These are phyloP conservation scores for Penicillium griseofulvum DNA, from an alignment of 2,329 filamentous ascomycete species.

Conservation along the genomic window DNA sequence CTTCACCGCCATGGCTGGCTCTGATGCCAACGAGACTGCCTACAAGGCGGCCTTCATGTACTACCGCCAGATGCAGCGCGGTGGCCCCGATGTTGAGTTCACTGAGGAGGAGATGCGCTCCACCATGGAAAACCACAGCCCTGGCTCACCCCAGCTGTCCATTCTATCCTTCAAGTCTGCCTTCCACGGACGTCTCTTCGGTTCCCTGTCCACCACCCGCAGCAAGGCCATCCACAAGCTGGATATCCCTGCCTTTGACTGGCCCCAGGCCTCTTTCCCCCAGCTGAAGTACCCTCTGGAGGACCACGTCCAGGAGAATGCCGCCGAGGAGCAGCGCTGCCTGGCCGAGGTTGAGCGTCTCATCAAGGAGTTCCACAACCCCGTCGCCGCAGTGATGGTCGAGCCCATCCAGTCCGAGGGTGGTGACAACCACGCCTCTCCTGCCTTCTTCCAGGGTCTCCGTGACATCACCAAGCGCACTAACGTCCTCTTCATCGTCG, in stretches of 20 bases:
- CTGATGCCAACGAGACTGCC: slow-evolving; percentile 89
- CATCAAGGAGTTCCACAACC: slow-evolving; percentile 73
- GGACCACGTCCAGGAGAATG: slow-evolving; percentile 75
- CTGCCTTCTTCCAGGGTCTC: slow-evolving; percentile 80
- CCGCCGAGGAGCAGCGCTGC: slow-evolving; percentile 74
- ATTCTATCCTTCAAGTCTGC: slow-evolving; percentile 85
- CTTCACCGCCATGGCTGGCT: slow-evolving; percentile 85
- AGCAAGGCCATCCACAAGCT: slow-evolving; percentile 94
- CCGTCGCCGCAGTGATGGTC: slow-evolving; percentile 77
- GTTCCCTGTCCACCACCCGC: slow-evolving; percentile 80
- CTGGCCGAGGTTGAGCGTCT: slow-evolving; percentile 80
- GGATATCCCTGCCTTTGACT: slow-evolving; percentile 92
- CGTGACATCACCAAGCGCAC: slow-evolving; percentile 67
- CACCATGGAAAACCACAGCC: slow-evolving; percentile 76
- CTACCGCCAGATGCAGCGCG: slow-evolving; percentile 76
- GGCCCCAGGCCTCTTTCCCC: slow-evolving; percentile 88
- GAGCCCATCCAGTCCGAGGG: slow-evolving; percentile 94
- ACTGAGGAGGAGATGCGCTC: slow-evolving; percentile 70
- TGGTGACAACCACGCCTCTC: slow-evolving; percentile 89
- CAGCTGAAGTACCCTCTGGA: slow-evolving; percentile 82
- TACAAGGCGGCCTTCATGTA: slow-evolving; percentile 97
- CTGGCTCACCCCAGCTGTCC: slow-evolving; percentile 74
- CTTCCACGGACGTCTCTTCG: slow-evolving; percentile 90
- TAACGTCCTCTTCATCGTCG: slow-evolving; percentile 80
- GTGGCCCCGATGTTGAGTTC: slow-evolving; percentile 58